A percentile compares a stretch with the other conserved stretches of the same genome.
Conservation (phyloP, 768 basidiomycete species). For the Trametopsis cervina region DNA sequence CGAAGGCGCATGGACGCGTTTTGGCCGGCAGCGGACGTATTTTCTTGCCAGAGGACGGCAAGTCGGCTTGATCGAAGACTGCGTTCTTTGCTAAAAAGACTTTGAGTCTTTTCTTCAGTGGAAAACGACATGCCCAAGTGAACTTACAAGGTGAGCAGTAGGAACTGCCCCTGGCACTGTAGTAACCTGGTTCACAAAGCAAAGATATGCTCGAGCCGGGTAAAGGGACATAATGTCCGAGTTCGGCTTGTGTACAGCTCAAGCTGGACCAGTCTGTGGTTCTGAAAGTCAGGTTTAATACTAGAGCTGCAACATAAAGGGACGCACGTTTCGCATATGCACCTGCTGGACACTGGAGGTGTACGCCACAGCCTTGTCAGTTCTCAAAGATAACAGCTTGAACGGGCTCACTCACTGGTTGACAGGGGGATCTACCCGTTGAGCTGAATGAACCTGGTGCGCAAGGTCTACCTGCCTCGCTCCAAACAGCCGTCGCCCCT, state of each 20-base stretch:
- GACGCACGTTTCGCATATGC: not conserved
- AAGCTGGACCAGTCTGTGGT: not conserved
- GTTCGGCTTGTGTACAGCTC: not conserved
- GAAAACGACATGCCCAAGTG: too few relatives aligned
- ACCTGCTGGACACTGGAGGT: not conserved
- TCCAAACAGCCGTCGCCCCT: too few relatives aligned
- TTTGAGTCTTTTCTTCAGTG: too few relatives aligned
- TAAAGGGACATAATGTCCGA: not conserved
- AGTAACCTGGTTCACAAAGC: not conserved
- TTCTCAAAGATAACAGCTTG: too few relatives aligned
- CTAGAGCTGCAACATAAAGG: not conserved
- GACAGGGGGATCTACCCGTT: not conserved
- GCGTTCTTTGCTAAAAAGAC: too few relatives aligned
- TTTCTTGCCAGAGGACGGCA: not conserved
- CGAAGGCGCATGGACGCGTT: not conserved
- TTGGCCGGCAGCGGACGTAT: not conserved
- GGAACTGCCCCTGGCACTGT: not conserved
- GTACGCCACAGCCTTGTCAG: not conserved
- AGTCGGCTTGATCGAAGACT: not conserved
- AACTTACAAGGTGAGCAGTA: not conserved
- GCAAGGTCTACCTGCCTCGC: not conserved
- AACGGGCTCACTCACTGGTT: not conserved
- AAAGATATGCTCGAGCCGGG: not conserved
- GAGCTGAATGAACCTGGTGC: not conserved
- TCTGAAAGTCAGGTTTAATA: not conserved